These are phyloP conservation scores for Tuber calosporum DNA, from an alignment of 495 filamentous ascomycete species.

Conservation along the genomic window DNA sequence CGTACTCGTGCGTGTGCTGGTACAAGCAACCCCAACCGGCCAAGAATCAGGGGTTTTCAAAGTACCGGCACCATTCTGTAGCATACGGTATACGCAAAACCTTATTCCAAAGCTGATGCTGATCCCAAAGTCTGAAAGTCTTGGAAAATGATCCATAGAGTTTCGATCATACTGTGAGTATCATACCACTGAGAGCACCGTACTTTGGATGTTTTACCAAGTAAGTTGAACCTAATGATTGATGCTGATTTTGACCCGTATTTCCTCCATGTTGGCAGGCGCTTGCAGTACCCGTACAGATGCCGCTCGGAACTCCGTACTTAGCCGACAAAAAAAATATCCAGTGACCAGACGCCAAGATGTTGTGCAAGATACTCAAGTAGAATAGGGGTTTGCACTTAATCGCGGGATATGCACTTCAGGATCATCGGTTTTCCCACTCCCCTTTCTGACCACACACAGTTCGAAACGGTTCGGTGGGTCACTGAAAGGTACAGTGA, in stretches of 20 bases:
- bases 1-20: background rate
- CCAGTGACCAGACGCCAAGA: background rate
- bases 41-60: background rate
- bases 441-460: background rate
- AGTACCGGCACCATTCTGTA: background rate
- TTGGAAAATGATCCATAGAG: background rate
- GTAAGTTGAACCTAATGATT: background rate
- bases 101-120: background rate
- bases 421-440: background rate
- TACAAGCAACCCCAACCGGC: background rate
- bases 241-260: background rate
- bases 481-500: background rate
- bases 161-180: too few species aligned
- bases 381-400: background rate
- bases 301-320: background rate
- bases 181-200: background rate
- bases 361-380: background rate
- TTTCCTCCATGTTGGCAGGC: background rate
- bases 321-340: background rate
- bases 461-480: background rate
- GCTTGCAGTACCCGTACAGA: too few species aligned
- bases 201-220: background rate
- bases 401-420: background rate
- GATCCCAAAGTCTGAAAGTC: background rate
- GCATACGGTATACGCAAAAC: background rate